Evolutionary conservation across 176 grass and related monocot genomes (phyloP).

Genomic region (Musa schizocarpa): DNA sequence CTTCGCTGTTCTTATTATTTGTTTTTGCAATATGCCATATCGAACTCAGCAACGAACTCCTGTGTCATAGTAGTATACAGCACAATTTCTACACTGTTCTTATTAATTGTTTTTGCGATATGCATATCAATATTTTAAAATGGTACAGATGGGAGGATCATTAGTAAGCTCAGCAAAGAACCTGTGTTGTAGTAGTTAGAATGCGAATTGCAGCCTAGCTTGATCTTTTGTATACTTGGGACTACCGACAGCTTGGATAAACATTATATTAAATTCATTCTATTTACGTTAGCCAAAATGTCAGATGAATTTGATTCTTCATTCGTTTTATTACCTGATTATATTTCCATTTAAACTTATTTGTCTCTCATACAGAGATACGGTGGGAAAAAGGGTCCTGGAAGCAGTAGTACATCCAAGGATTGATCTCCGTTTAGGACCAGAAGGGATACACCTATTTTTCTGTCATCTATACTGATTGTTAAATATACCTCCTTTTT

Average conservation of each 20-base stretch:
- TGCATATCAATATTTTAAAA: not conserved
- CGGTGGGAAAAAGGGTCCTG: conserved; percentile 55
- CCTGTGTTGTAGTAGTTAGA: too few relatives aligned
- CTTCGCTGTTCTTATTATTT: not conserved
- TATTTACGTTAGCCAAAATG: too few relatives aligned
- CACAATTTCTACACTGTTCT: not conserved
- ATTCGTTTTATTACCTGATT: not conserved
- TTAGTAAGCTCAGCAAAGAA: too few relatives aligned
- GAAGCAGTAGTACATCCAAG: conserved; percentile 39
- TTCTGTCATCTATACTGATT: not conserved
- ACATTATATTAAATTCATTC: too few relatives aligned
- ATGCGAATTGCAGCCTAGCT: too few relatives aligned
- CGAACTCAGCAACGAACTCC: not conserved
- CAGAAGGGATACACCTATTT: not conserved
- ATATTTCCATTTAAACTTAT: not conserved
- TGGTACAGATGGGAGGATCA: not conserved
- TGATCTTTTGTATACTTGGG: too few relatives aligned
- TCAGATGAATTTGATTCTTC: not conserved
- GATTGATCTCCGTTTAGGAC: conserved; percentile 28
- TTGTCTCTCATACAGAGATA: conserved; percentile 40
- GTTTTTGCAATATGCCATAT: conserved; percentile 1
- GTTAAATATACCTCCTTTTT: not conserved
- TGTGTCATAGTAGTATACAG: too few relatives aligned
- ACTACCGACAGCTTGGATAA: too few relatives aligned
- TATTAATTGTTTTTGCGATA: not conserved